A percentile compares a stretch with the other conserved stretches of the same genome.
Evolutionary conservation across 768 basidiomycete genomes (phyloP).

Genomic region (Pholiota molesta): DNA sequence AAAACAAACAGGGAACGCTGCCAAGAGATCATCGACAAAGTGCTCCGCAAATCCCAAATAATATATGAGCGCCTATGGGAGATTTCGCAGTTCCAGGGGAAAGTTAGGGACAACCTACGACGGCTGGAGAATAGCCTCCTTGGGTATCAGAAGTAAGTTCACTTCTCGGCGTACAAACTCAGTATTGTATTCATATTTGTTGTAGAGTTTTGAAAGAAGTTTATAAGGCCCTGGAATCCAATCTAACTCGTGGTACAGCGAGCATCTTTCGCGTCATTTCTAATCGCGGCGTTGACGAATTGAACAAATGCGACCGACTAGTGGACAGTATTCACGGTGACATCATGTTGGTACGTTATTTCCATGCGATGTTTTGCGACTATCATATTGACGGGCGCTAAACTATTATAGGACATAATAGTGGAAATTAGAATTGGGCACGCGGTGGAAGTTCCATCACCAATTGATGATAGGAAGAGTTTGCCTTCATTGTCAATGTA

Average conservation of each 20-base stretch:
- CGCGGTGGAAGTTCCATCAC: background rate
- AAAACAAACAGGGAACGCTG: constrained; percentile 1
- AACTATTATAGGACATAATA: background rate
- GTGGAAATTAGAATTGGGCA: background rate
- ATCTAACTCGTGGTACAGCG: background rate
- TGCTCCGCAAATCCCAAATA: constrained; percentile 4
- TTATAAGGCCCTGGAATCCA: background rate
- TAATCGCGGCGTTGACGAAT: background rate
- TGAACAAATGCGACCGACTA: constrained; percentile 6
- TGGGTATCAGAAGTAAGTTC: background rate
- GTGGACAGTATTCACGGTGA: constrained; percentile 3
- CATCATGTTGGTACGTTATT: background rate
- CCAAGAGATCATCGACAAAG: constrained; percentile 9
- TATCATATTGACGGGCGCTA: background rate
- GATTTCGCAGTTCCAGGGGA: background rate
- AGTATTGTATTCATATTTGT: background rate
- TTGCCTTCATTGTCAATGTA: background rate
- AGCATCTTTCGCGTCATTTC: background rate
- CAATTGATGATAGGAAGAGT: no score
- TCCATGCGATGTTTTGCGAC: background rate
- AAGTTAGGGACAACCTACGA: background rate
- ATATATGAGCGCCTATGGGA: background rate
- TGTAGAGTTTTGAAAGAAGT: background rate
- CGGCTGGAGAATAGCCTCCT: background rate
- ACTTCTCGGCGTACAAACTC: background rate